Evolutionary conservation across 352 stramenopile species (phyloP).

Genomic region (Thalassiosira mediterranea): DNA sequence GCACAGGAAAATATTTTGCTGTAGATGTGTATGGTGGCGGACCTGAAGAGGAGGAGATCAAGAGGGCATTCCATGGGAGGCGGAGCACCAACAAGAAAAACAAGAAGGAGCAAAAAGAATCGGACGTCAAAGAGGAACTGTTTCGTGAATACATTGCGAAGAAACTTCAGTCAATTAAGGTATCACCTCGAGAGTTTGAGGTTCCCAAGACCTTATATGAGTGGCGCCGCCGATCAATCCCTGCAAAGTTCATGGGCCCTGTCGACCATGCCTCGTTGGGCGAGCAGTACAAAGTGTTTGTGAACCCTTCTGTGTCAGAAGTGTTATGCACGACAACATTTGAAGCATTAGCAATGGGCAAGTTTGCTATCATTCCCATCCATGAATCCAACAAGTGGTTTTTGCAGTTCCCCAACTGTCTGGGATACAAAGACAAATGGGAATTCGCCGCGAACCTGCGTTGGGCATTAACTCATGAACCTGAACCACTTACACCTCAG

Average conservation of each 20-base stretch:
- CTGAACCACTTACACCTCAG: constrained; percentile 76
- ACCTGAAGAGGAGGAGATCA: constrained; percentile 80
- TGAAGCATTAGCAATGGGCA: constrained; percentile 87
- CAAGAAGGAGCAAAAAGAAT: neutral
- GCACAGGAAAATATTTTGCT: constrained; percentile 68
- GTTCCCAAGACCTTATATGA: constrained; percentile 57
- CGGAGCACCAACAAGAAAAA: constrained; percentile 15
- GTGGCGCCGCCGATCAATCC: constrained; percentile 51
- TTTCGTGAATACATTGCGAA: constrained; percentile 32
- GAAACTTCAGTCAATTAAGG: constrained; percentile 44
- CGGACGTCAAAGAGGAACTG: constrained; percentile 12
- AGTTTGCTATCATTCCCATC: constrained; percentile 85
- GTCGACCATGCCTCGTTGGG: constrained; percentile 66
- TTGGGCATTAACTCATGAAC: constrained; percentile 83
- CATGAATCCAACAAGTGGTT: constrained; percentile 89
- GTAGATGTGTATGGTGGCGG: constrained; percentile 85
- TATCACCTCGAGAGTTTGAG: constrained; percentile 46
- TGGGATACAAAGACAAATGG: constrained; percentile 65
- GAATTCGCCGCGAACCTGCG: constrained; percentile 72
- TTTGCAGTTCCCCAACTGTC: constrained; percentile 86
- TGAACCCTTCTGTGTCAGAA: constrained; percentile 86
- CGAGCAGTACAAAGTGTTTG: constrained; percentile 77
- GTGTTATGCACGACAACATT: constrained; percentile 88
- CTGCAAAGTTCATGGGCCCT: constrained; percentile 62
- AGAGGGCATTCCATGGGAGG: constrained; percentile 60